Evolutionary conservation across 83 land plant genomes (phyloP).

Genomic region (Thuja plicata): DNA sequence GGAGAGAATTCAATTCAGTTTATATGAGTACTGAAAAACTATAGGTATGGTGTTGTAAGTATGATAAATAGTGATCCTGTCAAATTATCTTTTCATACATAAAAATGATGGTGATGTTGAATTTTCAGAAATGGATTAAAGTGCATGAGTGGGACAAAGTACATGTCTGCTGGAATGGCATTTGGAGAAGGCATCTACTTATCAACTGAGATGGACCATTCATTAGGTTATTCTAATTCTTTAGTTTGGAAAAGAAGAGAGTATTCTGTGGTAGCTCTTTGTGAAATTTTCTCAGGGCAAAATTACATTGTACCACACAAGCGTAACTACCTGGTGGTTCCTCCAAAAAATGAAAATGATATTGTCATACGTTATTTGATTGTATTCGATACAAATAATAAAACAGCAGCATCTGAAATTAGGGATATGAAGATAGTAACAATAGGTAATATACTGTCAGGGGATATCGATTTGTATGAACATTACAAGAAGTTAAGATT

Average conservation of each 20-base stretch:
- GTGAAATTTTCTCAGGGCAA: neutral
- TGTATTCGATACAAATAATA: neutral
- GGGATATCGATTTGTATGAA: neutral
- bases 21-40: neutral
- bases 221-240: neutral
- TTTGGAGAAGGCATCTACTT: neutral
- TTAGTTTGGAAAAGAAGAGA: neutral
- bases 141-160: neutral
- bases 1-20: neutral
- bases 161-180: neutral
- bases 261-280: neutral
- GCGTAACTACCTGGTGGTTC: neutral
- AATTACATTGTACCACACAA: neutral
- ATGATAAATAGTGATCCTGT: neutral
- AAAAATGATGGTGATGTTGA: neutral
- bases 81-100: neutral
- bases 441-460: neutral
- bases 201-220: neutral
- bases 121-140: neutral
- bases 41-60: neutral
- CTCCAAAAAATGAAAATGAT: neutral
- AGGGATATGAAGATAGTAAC: neutral
- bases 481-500: neutral
- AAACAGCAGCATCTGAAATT: neutral
- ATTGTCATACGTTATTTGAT: neutral